phyloP scores from a whole-genome alignment of 179 eudicot genomes.

The Beta corolliflora region DNA sequence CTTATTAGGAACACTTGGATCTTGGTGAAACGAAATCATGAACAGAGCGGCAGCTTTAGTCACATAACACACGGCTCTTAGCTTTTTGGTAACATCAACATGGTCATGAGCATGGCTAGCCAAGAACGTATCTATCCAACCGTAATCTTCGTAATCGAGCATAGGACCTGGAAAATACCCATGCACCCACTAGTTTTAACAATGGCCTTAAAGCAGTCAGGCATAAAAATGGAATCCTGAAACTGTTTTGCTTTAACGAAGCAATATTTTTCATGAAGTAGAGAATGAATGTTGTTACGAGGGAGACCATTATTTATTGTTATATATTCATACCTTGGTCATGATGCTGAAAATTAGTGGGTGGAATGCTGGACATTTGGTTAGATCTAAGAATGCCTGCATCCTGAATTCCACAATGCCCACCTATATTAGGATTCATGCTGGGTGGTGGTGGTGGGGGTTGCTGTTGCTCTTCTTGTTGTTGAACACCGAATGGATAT shows the following conservation, averaged over 20 bases:
- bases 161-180: no score
- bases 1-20: slow-evolving; percentile 8
- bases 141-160: no score
- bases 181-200: no score
- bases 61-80: slow-evolving; percentile 24
- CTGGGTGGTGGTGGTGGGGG: not conserved
- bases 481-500: not conserved
- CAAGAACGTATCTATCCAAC: not conserved
- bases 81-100: slow-evolving; percentile 21
- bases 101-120: not conserved
- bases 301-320: not conserved
- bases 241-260: no score
- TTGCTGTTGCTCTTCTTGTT: not conserved
- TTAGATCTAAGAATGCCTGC: not conserved
- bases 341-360: not conserved
- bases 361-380: not conserved
- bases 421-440: not conserved
- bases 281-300: no score
- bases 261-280: no score
- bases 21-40: slow-evolving; percentile 24
- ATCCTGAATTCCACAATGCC: not conserved
- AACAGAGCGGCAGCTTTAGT: slow-evolving; percentile 31
- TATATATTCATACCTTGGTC: not conserved
- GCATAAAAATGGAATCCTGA: no score
- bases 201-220: no score